Percentiles rank a stretch among this genome's conserved stretches.
Evolutionary conservation across 2,329 filamentous ascomycete species (phyloP).

Genomic region (Aspergillus proliferans): DNA sequence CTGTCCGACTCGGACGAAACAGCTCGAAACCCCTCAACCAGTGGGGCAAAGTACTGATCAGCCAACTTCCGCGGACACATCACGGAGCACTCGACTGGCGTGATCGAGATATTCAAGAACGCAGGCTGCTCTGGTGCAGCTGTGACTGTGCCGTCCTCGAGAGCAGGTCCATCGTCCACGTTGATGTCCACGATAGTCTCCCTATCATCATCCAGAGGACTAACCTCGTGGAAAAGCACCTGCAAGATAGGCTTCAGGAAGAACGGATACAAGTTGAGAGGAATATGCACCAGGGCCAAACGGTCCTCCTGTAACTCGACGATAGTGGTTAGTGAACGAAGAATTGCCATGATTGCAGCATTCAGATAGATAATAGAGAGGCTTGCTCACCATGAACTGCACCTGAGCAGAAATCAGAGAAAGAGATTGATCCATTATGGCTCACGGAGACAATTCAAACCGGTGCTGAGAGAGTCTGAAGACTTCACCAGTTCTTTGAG

Average conservation of each 20-base stretch:
- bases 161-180: conserved; percentile 21
- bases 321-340: conserved; percentile 13
- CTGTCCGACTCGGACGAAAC: conserved; percentile 36
- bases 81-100: conserved; percentile 84
- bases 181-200: conserved; percentile 19
- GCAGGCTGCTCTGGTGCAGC: conserved; percentile 54
- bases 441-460: not conserved
- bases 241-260: conserved; percentile 85
- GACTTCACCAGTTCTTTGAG: not conserved
- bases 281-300: conserved; percentile 85
- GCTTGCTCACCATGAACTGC: conserved; percentile 24
- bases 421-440: conserved; percentile 22
- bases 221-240: conserved; percentile 62
- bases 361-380: not conserved
- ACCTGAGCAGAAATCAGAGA: conserved; percentile 27
- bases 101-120: conserved; percentile 91
- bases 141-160: conserved; percentile 5
- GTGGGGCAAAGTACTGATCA: conserved; percentile 66
- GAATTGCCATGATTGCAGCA: not conserved
- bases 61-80: conserved; percentile 77
- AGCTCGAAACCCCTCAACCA: conserved; percentile 53
- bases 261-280: conserved; percentile 65
- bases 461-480: too few species aligned
- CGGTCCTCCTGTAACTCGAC: conserved; percentile 63
- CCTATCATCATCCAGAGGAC: conserved; percentile 35